Conservation (phyloP, 2,329 filamentous ascomycete genomes). For the Cercospora sp. region DNA sequence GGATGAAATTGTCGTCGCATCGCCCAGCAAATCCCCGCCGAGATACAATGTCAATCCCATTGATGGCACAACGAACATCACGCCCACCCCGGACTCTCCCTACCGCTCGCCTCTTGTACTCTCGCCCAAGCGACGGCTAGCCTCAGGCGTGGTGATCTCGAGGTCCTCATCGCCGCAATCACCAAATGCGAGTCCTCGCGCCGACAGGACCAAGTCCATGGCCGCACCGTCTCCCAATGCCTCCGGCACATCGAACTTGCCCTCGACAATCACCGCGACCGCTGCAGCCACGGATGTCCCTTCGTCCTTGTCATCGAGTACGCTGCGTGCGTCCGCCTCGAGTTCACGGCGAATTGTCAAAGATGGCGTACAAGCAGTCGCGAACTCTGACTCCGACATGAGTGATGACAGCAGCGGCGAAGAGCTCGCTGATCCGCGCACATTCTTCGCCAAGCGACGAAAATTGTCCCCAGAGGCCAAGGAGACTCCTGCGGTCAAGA, state of each 20-base stretch:
- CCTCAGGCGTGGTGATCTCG: conserved; percentile 7
- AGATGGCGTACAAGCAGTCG: conserved; percentile 56
- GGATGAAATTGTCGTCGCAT: conserved; percentile 33
- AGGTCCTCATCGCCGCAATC: conserved; percentile 10
- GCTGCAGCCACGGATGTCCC: not conserved
- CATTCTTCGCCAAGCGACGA: conserved; percentile 35
- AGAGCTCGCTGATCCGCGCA: conserved; percentile 37
- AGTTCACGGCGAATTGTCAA: conserved; percentile 51
- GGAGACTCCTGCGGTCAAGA: conserved; percentile 10
- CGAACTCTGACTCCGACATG: conserved; percentile 40
- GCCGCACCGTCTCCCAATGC: not conserved
- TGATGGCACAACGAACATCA: conserved; percentile 17
- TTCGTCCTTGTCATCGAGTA: conserved; percentile 22
- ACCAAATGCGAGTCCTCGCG: not conserved
- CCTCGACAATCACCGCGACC: conserved; percentile 3
- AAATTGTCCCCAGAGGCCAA: conserved; percentile 29
- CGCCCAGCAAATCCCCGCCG: conserved; percentile 9
- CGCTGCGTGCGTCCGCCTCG: conserved; percentile 36
- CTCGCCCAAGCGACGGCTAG: conserved; percentile 16
- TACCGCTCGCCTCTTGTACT: conserved; percentile 14
- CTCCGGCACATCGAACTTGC: conserved; percentile 7
- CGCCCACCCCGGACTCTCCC: conserved; percentile 22
- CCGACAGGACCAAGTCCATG: not conserved
- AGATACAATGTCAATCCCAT: conserved; percentile 18
- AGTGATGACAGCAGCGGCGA: conserved; percentile 31